phyloP scores from a whole-genome alignment of 768 basidiomycete species.

The Mycena amicta region DNA sequence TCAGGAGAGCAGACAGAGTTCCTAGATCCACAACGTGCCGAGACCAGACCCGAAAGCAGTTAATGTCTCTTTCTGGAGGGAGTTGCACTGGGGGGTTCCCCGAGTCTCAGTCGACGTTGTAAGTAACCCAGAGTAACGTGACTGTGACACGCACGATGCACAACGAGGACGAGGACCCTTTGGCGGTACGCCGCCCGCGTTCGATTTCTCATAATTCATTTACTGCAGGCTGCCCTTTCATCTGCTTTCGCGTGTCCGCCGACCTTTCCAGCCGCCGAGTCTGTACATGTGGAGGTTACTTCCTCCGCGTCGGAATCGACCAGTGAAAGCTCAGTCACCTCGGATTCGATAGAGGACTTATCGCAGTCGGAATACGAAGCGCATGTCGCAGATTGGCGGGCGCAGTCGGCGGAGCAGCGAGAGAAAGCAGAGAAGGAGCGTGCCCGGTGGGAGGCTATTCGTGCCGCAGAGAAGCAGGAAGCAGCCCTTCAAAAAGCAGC shows the following conservation, averaged over 20 bases:
- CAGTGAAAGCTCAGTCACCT: conserved; percentile 17
- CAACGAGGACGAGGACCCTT: conserved; percentile 30
- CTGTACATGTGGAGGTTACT: no score
- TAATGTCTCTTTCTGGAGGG: background rate
- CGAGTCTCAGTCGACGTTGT: background rate
- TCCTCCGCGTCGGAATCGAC: conserved; percentile 15
- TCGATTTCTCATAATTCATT: no score
- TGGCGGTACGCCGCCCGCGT: conserved; percentile 30
- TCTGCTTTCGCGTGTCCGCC: conserved; percentile 31
- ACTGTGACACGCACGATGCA: conserved; percentile 9
- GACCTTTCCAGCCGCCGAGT: conserved; percentile 4
- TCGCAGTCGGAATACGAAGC: conserved; percentile 75
- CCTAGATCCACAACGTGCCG: no score
- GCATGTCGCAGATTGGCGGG: conserved; percentile 71
- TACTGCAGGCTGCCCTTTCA: conserved; percentile 34
- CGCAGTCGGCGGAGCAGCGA: conserved; percentile 70
- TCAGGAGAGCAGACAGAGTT: background rate
- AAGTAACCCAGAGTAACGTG: background rate
- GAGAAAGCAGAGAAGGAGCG: conserved; percentile 77
- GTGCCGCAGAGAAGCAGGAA: conserved; percentile 54
- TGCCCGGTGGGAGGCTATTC: conserved; percentile 68
- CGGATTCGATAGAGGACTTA: conserved; percentile 39
- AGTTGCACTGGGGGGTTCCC: no score
- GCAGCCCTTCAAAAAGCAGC: conserved; percentile 41
- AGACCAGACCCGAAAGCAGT: background rate